Conservation (phyloP, 1,284 basidiomycete genomes). For the Rhodotorula sp. region DNA sequence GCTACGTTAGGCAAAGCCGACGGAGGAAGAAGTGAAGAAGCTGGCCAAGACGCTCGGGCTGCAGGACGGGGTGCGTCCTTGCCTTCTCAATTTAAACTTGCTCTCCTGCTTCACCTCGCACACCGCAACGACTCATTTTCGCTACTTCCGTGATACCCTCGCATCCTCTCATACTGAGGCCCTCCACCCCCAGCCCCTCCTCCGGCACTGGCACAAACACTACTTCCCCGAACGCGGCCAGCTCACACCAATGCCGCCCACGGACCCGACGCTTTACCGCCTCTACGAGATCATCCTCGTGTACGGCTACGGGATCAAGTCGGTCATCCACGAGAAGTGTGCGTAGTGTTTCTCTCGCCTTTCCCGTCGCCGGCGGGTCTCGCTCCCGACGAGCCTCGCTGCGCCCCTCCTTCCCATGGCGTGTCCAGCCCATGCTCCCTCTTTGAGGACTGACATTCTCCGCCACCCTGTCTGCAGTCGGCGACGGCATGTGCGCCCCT, state of each 20-base stretch:
- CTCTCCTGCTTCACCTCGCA: not conserved
- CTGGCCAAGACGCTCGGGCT: slow-evolving; percentile 62
- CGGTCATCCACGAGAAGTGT: not conserved
- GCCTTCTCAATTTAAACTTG: not conserved
- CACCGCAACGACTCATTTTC: not conserved
- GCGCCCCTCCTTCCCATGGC: too few species aligned
- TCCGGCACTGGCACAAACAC: slow-evolving; percentile 62
- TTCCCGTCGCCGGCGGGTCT: too few species aligned
- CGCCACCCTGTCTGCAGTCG: slow-evolving; percentile 55
- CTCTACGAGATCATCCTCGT: slow-evolving; percentile 62
- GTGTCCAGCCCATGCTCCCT: too few species aligned
- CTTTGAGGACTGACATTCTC: not conserved
- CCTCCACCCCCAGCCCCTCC: slow-evolving; percentile 47
- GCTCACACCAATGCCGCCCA: slow-evolving; percentile 63
- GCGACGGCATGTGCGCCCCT: slow-evolving; percentile 61
- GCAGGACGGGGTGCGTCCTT: slow-evolving; percentile 34
- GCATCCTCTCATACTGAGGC: not conserved
- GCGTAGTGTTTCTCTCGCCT: not conserved
- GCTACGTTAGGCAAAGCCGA: slow-evolving; percentile 61
- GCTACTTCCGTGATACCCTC: not conserved
- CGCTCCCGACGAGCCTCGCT: too few species aligned
- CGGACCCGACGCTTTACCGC: slow-evolving; percentile 80
- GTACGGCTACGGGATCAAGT: not conserved
- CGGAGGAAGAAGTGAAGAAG: slow-evolving; percentile 61
- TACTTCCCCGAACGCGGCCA: slow-evolving; percentile 71